Evolutionary conservation across 768 basidiomycete genomes (phyloP).

Genomic region (Russula griseocarnosa): DNA sequence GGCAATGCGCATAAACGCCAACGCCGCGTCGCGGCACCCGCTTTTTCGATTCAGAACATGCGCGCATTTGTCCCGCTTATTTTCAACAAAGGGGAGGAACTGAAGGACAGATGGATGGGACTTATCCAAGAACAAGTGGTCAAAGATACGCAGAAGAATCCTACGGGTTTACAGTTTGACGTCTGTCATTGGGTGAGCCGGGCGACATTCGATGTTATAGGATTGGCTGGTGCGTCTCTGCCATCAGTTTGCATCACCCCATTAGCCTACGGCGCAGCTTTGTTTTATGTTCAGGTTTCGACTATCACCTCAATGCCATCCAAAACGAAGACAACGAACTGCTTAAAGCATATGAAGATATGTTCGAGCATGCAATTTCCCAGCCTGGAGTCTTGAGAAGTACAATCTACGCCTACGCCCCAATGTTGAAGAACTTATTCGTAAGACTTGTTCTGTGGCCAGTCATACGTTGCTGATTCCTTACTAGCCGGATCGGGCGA

Average conservation of each 20-base stretch:
- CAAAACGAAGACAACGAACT: slow-evolving; percentile 74
- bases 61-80: slow-evolving; percentile 67
- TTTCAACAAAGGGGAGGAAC: slow-evolving; percentile 60
- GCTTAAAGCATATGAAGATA: slow-evolving; percentile 75
- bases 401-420: slow-evolving; percentile 56
- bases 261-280: neutral
- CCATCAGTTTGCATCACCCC: neutral
- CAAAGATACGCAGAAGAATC: slow-evolving; percentile 15
- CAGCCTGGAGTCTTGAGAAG: slow-evolving; percentile 47
- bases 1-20: slow-evolving; percentile 77
- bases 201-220: slow-evolving; percentile 88
- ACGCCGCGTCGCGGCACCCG: slow-evolving; percentile 68
- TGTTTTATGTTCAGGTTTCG: slow-evolving; percentile 54
- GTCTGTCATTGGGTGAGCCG: slow-evolving; percentile 78
- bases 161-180: slow-evolving; percentile 49
- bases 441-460: slow-evolving; percentile 40
- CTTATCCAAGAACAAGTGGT: slow-evolving; percentile 41
- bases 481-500: slow-evolving; percentile 50
- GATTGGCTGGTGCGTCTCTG: slow-evolving; percentile 62
- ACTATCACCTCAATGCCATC: slow-evolving; percentile 82
- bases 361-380: slow-evolving; percentile 71
- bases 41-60: slow-evolving; percentile 74
- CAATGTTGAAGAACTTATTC: slow-evolving; percentile 50
- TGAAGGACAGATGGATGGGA: slow-evolving; percentile 57
- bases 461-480: neutral